phyloP scores from a whole-genome alignment of 371 early-diverging fungal genomes.

The Mucor saturninus region DNA sequence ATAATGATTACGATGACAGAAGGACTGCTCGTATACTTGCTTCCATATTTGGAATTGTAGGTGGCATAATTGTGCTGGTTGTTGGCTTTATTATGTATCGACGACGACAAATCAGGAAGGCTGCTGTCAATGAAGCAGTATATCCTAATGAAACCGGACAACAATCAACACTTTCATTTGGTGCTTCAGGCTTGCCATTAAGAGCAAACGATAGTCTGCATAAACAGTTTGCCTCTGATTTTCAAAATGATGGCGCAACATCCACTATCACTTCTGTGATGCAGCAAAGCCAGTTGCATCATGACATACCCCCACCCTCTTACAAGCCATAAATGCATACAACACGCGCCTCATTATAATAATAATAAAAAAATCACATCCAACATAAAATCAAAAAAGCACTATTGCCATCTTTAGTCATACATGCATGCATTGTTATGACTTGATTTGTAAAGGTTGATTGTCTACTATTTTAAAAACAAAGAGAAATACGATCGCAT shows the following conservation, averaged over 20 bases:
- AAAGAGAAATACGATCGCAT: too few species aligned
- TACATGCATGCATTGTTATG: too few species aligned
- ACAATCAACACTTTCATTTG: too few species aligned
- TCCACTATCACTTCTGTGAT: not conserved
- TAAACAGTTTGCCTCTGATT: constrained; percentile 17
- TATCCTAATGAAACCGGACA: not conserved
- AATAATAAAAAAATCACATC: too few species aligned
- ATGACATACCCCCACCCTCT: constrained; percentile 10
- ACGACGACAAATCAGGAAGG: not conserved
- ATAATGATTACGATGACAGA: not conserved
- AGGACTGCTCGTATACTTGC: constrained; percentile 6
- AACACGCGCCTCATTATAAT: too few species aligned
- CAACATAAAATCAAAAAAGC: too few species aligned
- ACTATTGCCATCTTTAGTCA: too few species aligned
- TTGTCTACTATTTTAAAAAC: too few species aligned
- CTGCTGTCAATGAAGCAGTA: not conserved
- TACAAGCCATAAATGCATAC: constrained; percentile 2
- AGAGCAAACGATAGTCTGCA: not conserved
- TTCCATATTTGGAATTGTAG: constrained; percentile 13
- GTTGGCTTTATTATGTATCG: constrained; percentile 5
- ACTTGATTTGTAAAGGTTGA: not conserved
- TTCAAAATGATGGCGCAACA: not conserved
- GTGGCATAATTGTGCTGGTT: not conserved
- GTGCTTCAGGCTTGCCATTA: not conserved
- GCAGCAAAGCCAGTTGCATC: not conserved